Percentiles rank a stretch among this genome's conserved stretches.
phyloP scores from a whole-genome alignment of 2,329 filamentous ascomycete genomes.

The Sordariomycetes sp. region DNA sequence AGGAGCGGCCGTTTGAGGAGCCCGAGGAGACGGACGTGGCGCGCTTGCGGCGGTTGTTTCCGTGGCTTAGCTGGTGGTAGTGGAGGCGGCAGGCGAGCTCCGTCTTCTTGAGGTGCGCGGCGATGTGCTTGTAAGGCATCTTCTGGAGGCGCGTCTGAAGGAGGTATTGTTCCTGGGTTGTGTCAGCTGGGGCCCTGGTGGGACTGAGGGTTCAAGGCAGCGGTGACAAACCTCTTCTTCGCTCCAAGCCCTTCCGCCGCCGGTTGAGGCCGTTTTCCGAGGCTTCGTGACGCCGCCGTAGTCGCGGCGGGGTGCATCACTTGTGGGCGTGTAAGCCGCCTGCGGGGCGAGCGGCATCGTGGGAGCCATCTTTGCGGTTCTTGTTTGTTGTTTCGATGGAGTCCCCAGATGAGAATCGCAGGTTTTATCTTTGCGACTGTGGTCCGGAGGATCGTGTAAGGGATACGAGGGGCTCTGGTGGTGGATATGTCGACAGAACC shows the following conservation, averaged over 20 bases:
- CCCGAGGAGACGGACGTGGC: slow-evolving; percentile 56
- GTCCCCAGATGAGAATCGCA: neutral
- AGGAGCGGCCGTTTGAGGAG: slow-evolving; percentile 34
- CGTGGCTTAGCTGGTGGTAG: slow-evolving; percentile 75
- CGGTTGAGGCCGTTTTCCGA: slow-evolving; percentile 55
- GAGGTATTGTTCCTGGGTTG: slow-evolving; percentile 61
- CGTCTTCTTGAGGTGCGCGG: slow-evolving; percentile 73
- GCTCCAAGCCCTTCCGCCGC: slow-evolving; percentile 70
- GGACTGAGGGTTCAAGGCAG: no score
- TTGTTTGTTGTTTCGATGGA: neutral
- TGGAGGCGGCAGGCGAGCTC: slow-evolving; percentile 79
- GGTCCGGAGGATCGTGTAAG: neutral
- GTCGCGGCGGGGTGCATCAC: slow-evolving; percentile 42
- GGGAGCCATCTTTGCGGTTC: slow-evolving; percentile 28
- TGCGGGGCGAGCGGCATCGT: slow-evolving; percentile 31
- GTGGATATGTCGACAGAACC: slow-evolving; percentile 10
- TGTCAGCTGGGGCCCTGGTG: neutral
- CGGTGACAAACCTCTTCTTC: slow-evolving; percentile 72
- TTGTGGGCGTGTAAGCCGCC: slow-evolving; percentile 33
- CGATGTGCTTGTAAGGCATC: slow-evolving; percentile 87
- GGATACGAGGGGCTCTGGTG: no score
- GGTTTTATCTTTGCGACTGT: neutral
- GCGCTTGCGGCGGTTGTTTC: slow-evolving; percentile 67
- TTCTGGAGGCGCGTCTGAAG: slow-evolving; percentile 75
- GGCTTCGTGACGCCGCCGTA: slow-evolving; percentile 50